Conservation (phyloP, 768 basidiomycete species). For the Phlegmacium glaucopus region DNA sequence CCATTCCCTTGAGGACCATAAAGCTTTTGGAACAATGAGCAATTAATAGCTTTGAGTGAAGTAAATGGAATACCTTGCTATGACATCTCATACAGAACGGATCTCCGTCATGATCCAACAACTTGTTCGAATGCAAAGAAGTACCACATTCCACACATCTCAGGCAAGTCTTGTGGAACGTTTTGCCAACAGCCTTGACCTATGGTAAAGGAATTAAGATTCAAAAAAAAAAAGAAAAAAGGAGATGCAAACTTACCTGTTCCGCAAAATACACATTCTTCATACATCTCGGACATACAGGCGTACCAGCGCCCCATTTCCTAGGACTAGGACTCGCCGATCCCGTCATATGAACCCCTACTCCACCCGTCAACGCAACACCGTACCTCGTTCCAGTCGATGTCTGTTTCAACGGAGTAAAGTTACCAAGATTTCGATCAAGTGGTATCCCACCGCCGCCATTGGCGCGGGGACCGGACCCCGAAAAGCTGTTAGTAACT, state of each 20-base stretch:
- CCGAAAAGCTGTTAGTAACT: no score
- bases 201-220: slow-evolving; percentile 23
- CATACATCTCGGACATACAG: slow-evolving; percentile 63
- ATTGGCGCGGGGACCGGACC: neutral
- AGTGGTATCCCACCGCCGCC: no score
- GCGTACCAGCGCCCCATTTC: slow-evolving; percentile 56
- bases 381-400: slow-evolving; percentile 71
- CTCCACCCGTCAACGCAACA: slow-evolving; percentile 40
- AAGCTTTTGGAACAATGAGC: slow-evolving; percentile 37
- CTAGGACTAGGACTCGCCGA: slow-evolving; percentile 33
- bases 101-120: slow-evolving; percentile 74
- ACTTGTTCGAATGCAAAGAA: slow-evolving; percentile 62
- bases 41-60: neutral
- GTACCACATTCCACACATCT: slow-evolving; percentile 73
- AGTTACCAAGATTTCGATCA: slow-evolving; percentile 10
- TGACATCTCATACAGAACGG: slow-evolving; percentile 75
- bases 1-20: slow-evolving; percentile 74
- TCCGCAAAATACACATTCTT: slow-evolving; percentile 87
- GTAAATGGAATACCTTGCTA: slow-evolving; percentile 43
- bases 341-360: slow-evolving; percentile 31
- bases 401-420: slow-evolving; percentile 27
- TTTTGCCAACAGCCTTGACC: slow-evolving; percentile 81
- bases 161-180: slow-evolving; percentile 74
- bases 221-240: neutral
- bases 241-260: slow-evolving; percentile 46